Base-by-base conservation (phyloP, 495 filamentous ascomycete genomes). In the Cryomyces minteri region DNA sequence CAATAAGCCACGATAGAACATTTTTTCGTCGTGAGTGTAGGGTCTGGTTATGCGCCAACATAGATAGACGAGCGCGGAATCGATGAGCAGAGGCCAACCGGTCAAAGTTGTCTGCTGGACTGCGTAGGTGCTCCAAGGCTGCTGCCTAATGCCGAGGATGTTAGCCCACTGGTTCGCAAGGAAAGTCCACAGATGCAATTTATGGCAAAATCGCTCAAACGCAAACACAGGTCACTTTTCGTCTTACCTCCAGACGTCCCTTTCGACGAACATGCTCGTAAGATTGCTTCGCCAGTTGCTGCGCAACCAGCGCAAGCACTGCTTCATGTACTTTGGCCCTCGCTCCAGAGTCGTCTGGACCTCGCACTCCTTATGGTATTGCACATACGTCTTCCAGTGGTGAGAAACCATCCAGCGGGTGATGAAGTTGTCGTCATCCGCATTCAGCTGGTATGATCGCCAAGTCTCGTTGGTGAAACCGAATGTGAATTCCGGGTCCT, bases 401-500 rank as follows among this genome's bases (percentile, higher is more conserved):
- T 67, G 61, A 1, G 53, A 52, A 31, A 79, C 73, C 46, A 71
- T 58, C 65, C 70, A 82, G 6, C 79, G 69, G 0, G 79, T 82
- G 49, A 73, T 69, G 54, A 74, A 82, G 54, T 82, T 81, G 62
- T 82, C 80, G 54, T 80, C 76, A 57, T 81, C 78, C 0, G 74
- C 67, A 45, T 75, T 74, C 18, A 81, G 61, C 11, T 73, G 69
- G 49, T 67, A 68, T 52, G 69, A 73, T 11, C 54, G 62, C 62
- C 62, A 66, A 10, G 54, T 59, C 54, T 84, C 78, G 36, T 74
- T 65, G 11, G 60, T 65, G 58, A 77, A 82, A 7, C 62, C 70
- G 11, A 65, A 66, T 36, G 77, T 74, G 61, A 93, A 93, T 31
- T 69, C 69, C 46, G 77, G 70, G 54, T 80, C 73, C 58, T 84